Percentiles rank a stretch among this genome's conserved stretches.
phyloP scores from a whole-genome alignment of 345 rosid species.

The Acer campestre region DNA sequence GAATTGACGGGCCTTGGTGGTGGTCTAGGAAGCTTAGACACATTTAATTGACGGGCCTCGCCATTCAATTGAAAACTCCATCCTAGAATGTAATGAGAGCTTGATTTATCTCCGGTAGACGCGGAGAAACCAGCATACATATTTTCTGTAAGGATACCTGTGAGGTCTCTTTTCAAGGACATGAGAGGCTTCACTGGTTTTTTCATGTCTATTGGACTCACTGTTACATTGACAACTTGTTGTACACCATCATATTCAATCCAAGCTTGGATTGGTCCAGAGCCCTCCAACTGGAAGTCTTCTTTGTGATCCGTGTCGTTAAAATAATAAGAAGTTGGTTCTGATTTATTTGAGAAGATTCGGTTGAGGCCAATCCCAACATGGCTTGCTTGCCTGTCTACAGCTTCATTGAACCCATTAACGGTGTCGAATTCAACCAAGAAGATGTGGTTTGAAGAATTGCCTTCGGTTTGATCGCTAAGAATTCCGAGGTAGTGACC shows the following conservation, averaged over 20 bases:
- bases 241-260: slow-evolving; percentile 58
- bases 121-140: slow-evolving; percentile 81
- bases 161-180: slow-evolving; percentile 12
- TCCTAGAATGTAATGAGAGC: slow-evolving; percentile 76
- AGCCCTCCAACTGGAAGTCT: slow-evolving; percentile 40
- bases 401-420: slow-evolving; percentile 33
- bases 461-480: slow-evolving; percentile 12
- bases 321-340: slow-evolving; percentile 27
- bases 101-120: slow-evolving; percentile 53
- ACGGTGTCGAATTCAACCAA: slow-evolving; percentile 68
- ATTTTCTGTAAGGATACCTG: slow-evolving; percentile 18
- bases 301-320: slow-evolving; percentile 1
- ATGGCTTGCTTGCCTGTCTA: slow-evolving; percentile 39
- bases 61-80: slow-evolving; percentile 73
- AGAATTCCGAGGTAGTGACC: slow-evolving; percentile 56
- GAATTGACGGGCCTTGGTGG: slow-evolving; percentile 39
- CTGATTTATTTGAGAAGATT: slow-evolving; percentile 24
- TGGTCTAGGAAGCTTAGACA: slow-evolving; percentile 44
- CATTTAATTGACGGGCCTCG: slow-evolving; percentile 35
- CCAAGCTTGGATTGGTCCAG: slow-evolving; percentile 54
- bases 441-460: slow-evolving; percentile 36
- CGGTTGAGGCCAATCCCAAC: slow-evolving; percentile 57
- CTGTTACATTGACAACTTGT: slow-evolving; percentile 39
- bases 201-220: slow-evolving; percentile 29
- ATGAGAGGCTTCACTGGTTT: slow-evolving; percentile 59